Conservation (phyloP, 495 filamentous ascomycete genomes). For the Neurospora africana region DNA sequence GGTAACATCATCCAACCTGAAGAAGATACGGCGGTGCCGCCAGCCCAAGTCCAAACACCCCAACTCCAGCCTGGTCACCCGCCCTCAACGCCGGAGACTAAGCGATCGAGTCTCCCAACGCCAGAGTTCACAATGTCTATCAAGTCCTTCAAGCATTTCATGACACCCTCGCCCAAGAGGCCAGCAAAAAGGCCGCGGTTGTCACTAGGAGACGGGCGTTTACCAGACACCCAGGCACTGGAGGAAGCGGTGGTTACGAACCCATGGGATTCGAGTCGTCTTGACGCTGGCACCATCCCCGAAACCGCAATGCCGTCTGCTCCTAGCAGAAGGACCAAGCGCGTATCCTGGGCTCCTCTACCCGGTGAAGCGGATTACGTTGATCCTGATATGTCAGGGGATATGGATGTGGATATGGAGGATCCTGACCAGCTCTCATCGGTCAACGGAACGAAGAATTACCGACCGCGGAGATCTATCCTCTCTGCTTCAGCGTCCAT, state of each 20-base stretch:
- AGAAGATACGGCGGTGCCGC: neutral
- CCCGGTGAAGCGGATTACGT: constrained; percentile 10
- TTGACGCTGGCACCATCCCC: neutral
- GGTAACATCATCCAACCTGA: neutral
- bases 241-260: constrained; percentile 17
- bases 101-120: constrained; percentile 17
- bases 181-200: constrained; percentile 6
- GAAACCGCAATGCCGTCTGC: neutral
- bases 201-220: constrained; percentile 4
- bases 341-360: constrained; percentile 20
- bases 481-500: neutral
- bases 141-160: constrained; percentile 22
- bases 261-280: constrained; percentile 11
- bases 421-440: neutral
- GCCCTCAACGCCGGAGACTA: constrained; percentile 18
- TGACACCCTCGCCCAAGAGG: constrained; percentile 17
- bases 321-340: constrained; percentile 11
- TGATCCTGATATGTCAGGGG: neutral
- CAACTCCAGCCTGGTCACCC: neutral
- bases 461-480: neutral
- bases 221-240: constrained; percentile 17
- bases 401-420: neutral
- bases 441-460: neutral
- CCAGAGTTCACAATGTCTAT: constrained; percentile 21
- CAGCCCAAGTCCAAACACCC: neutral